These are phyloP conservation scores for Diplocarpon rosae DNA, from an alignment of 2,329 filamentous ascomycete species.

Conservation along the genomic window DNA sequence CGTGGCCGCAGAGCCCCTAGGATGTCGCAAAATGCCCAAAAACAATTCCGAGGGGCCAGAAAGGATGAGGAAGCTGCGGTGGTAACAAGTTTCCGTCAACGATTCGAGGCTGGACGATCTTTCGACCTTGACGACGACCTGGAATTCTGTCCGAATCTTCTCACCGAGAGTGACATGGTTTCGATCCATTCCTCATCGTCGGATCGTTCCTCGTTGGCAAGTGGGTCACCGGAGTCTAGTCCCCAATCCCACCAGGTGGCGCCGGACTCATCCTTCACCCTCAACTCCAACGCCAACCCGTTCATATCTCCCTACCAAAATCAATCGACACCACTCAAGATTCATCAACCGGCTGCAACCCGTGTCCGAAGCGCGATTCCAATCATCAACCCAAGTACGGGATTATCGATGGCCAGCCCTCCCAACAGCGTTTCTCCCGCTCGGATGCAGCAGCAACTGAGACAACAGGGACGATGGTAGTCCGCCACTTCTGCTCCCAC, in stretches of 20 bases:
- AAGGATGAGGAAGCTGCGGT: constrained; percentile 81
- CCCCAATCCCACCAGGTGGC: constrained; percentile 74
- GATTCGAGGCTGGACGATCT: constrained; percentile 83
- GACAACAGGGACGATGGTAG: constrained; percentile 24
- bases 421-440: constrained; percentile 59
- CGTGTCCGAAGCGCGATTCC: constrained; percentile 91
- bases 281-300: constrained; percentile 55
- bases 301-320: constrained; percentile 58
- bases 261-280: constrained; percentile 64
- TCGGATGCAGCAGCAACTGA: constrained; percentile 37
- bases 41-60: constrained; percentile 68
- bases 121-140: constrained; percentile 95
- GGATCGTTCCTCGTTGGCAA: constrained; percentile 88
- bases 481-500: constrained; percentile 15
- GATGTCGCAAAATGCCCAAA: constrained; percentile 72
- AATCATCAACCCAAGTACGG: constrained; percentile 92
- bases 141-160: constrained; percentile 84
- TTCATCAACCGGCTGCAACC: constrained; percentile 83
- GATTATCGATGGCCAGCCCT: constrained; percentile 71
- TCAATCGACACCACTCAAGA: constrained; percentile 59
- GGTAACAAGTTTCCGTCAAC: constrained; percentile 67
- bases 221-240: constrained; percentile 84
- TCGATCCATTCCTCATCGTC: constrained; percentile 84
- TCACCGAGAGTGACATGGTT: constrained; percentile 75
- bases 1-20: constrained; percentile 78